These are phyloP conservation scores for Anthracocystis setariae DNA, from an alignment of 1,284 basidiomycete genomes.

Conservation along the genomic window DNA sequence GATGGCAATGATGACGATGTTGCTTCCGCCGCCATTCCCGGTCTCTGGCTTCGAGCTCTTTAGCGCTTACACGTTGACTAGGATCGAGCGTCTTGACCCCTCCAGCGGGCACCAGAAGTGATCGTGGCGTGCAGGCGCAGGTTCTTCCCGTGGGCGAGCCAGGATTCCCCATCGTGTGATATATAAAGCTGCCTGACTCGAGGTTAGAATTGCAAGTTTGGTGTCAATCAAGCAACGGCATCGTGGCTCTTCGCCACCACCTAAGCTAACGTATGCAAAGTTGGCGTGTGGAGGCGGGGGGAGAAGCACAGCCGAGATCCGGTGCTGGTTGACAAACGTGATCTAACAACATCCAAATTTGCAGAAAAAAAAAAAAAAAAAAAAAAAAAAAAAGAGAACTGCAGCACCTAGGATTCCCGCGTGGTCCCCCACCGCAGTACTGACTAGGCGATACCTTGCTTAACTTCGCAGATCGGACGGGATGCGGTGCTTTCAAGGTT, in stretches of 20 bases:
- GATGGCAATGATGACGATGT: neutral
- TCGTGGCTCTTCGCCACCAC: no score
- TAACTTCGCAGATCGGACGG: constrained; percentile 83
- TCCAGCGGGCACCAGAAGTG: constrained; percentile 31
- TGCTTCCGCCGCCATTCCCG: constrained; percentile 27
- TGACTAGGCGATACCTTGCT: constrained; percentile 81
- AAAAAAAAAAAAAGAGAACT: constrained; percentile 71
- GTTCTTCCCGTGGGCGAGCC: constrained; percentile 10
- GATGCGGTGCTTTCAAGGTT: constrained; percentile 82
- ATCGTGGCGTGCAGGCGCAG: constrained; percentile 38
- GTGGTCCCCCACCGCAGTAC: constrained; percentile 86
- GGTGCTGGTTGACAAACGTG: no score
- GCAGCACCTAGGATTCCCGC: constrained; percentile 83
- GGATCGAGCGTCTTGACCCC: constrained; percentile 34
- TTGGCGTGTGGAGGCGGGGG: no score
- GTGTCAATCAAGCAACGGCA: no score
- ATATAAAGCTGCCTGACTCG: no score
- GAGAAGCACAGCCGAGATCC: no score
- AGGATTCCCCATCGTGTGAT: neutral
- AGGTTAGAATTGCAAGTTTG: no score
- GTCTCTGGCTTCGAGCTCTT: constrained; percentile 30
- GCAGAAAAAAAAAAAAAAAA: neutral
- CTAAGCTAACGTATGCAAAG: no score
- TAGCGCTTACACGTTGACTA: constrained; percentile 37
- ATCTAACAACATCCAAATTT: no score